These are phyloP conservation scores for Pseudocercospora musae DNA, from an alignment of 2,329 filamentous ascomycete species.

Conservation along the genomic window DNA sequence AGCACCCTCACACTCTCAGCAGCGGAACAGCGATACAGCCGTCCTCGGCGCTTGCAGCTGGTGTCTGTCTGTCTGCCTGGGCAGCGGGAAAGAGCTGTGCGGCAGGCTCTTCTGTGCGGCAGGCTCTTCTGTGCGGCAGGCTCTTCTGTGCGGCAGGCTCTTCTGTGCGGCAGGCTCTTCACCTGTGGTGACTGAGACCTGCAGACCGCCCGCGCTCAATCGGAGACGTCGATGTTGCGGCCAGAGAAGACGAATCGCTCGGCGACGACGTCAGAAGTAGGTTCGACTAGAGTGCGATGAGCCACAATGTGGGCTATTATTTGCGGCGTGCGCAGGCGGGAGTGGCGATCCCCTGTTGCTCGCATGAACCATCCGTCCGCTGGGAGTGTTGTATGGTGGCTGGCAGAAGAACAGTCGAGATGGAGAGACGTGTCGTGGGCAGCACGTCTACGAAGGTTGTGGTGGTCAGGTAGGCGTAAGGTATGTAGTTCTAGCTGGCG, in stretches of 20 bases:
- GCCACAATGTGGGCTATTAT: slow-evolving; percentile 3
- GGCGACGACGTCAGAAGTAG: slow-evolving; percentile 4
- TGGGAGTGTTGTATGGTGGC: neutral
- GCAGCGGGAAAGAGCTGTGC: neutral
- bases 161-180: neutral
- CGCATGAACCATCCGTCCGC: slow-evolving; percentile 6
- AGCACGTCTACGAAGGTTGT: neutral
- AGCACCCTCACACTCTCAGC: neutral
- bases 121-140: no score
- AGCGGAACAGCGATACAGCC: neutral
- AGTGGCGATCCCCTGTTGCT: slow-evolving; percentile 4
- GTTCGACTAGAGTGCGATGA: slow-evolving; percentile 4
- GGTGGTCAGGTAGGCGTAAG: no score
- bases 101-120: neutral
- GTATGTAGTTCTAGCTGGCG: no score
- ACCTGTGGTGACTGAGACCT: neutral
- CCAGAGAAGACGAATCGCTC: slow-evolving; percentile 2
- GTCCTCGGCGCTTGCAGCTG: neutral
- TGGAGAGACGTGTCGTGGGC: neutral
- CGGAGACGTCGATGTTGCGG: neutral
- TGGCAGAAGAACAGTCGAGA: neutral
- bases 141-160: no score
- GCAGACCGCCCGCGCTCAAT: neutral
- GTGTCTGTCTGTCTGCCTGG: neutral
- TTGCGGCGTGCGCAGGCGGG: slow-evolving; percentile 1